Percentiles rank a stretch among this genome's conserved stretches.
These are phyloP conservation scores for Sporobolomyces pararoseus DNA, from an alignment of 768 basidiomycete species.

Conservation along the genomic window DNA sequence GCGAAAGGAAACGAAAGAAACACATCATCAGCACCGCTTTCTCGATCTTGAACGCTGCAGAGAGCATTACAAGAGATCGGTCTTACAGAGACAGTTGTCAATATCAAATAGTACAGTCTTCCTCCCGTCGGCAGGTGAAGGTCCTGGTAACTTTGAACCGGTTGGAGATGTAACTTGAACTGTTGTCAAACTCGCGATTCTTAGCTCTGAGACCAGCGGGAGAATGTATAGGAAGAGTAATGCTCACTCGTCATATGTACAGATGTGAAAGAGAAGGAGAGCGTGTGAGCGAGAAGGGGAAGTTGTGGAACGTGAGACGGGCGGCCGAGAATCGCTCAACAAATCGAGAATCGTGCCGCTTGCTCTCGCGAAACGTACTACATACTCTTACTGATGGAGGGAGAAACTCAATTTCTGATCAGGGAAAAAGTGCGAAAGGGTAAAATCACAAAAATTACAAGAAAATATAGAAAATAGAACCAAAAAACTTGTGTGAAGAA, in stretches of 20 bases:
- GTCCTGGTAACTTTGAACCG: background rate
- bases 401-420: too few relatives aligned
- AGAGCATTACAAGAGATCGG: background rate
- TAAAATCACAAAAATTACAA: too few relatives aligned
- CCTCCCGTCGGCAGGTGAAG: background rate
- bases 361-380: too few relatives aligned
- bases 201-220: background rate
- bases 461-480: too few relatives aligned
- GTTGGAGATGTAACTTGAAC: slow-evolving; percentile 12
- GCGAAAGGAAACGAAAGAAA: background rate
- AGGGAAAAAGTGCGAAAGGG: too few relatives aligned
- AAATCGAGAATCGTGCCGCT: too few relatives aligned
- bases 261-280: background rate
- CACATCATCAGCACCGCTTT: background rate
- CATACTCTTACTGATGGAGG: too few relatives aligned
- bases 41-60: background rate
- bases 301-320: too few relatives aligned
- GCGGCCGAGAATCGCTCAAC: too few relatives aligned
- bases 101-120: slow-evolving; percentile 38
- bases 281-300: background rate
- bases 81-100: slow-evolving; percentile 41
- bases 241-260: background rate
- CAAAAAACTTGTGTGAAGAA: too few relatives aligned
- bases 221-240: background rate
- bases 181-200: background rate